These are phyloP conservation scores for Fusarium foetens DNA, from an alignment of 2,329 filamentous ascomycete species.

Conservation along the genomic window DNA sequence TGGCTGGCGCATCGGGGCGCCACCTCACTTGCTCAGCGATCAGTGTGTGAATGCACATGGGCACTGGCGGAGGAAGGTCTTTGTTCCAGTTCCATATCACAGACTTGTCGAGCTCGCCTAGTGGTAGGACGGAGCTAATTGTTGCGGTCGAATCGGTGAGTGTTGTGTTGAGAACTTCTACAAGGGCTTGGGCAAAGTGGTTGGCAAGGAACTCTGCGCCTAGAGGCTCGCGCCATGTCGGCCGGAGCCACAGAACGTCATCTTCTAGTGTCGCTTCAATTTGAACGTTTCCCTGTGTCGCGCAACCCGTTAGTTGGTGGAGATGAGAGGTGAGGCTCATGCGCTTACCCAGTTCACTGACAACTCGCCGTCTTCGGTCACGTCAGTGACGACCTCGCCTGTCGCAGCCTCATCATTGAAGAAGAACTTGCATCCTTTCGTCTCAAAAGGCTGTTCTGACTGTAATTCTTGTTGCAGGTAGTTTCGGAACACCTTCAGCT, in stretches of 20 bases:
- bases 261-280: slow-evolving; percentile 35
- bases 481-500: slow-evolving; percentile 28
- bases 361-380: slow-evolving; percentile 20
- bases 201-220: slow-evolving; percentile 40
- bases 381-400: slow-evolving; percentile 15
- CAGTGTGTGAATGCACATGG: slow-evolving; percentile 40
- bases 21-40: slow-evolving; percentile 40
- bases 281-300: slow-evolving; percentile 38
- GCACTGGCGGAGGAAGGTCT: slow-evolving; percentile 28
- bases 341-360: slow-evolving; percentile 38
- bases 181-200: slow-evolving; percentile 36
- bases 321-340: neutral
- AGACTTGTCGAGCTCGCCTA: slow-evolving; percentile 36
- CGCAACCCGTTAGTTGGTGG: slow-evolving; percentile 1
- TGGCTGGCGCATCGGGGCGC: slow-evolving; percentile 40
- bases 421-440: slow-evolving; percentile 27
- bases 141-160: slow-evolving; percentile 13
- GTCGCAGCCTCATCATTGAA: slow-evolving; percentile 39
- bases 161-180: slow-evolving; percentile 41
- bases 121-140: slow-evolving; percentile 29
- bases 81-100: slow-evolving; percentile 44
- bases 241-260: slow-evolving; percentile 33
- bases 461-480: slow-evolving; percentile 30
- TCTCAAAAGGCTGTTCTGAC: neutral
- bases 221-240: slow-evolving; percentile 39